Conservation (phyloP, 2,329 filamentous ascomycete species). For the Trichoderma sp. region DNA sequence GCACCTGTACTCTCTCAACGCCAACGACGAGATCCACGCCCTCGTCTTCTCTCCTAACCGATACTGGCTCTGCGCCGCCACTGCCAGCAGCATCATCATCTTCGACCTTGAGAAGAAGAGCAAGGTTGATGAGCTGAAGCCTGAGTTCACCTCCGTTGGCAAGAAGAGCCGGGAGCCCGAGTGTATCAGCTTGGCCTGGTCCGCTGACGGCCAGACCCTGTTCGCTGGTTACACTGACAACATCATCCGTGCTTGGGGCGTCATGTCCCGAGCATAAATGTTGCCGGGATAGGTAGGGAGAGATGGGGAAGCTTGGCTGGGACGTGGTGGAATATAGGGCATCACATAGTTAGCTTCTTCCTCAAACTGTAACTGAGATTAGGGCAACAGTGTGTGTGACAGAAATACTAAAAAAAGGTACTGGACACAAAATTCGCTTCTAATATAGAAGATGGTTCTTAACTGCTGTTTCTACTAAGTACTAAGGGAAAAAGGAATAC, state of each 20-base stretch:
- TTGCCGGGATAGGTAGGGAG: conserved; percentile 14
- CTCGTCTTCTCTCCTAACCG: conserved; percentile 99
- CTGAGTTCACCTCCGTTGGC: conserved; percentile 93
- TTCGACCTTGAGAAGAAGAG: conserved; percentile 99
- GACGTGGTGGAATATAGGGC: conserved; percentile 21
- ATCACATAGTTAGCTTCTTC: conserved; percentile 26
- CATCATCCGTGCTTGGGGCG: conserved; percentile 96
- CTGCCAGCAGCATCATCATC: conserved; percentile 98
- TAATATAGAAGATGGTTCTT: conserved; percentile 27
- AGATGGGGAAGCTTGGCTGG: conserved; percentile 11
- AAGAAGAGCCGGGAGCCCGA: conserved; percentile 99
- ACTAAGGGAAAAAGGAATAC: conserved; percentile 22
- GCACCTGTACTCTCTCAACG: conserved; percentile 99
- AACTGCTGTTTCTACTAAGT: conserved; percentile 23
- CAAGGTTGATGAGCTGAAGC: conserved; percentile 99
- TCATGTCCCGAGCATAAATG: conserved; percentile 87
- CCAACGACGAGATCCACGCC: conserved; percentile 99
- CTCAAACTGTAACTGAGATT: conserved; percentile 23
- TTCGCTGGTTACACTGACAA: conserved; percentile 99
- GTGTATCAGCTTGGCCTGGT: conserved; percentile 97
- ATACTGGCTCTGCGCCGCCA: conserved; percentile 99
- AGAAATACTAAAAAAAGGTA: conserved; percentile 26
- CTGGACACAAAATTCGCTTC: conserved; percentile 27
- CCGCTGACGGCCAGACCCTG: conserved; percentile 96
- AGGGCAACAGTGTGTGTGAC: conserved; percentile 18